These are phyloP conservation scores for Tuber borchii DNA, from an alignment of 495 filamentous ascomycete genomes.

Conservation along the genomic window DNA sequence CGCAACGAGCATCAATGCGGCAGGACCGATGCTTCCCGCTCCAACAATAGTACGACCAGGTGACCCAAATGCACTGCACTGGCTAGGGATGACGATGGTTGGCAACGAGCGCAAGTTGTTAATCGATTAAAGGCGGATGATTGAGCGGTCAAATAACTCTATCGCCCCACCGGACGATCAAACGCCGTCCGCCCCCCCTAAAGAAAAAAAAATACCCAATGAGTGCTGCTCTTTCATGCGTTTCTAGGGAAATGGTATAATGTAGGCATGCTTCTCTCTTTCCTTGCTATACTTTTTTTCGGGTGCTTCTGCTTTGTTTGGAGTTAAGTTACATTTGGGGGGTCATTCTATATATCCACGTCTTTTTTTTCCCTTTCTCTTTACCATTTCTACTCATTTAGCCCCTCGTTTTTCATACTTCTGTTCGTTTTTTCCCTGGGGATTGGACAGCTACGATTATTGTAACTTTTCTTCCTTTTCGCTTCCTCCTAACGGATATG, in stretches of 20 bases:
- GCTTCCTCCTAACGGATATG: not conserved
- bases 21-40: constrained; percentile 82
- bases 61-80: constrained; percentile 67
- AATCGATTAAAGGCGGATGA: constrained; percentile 62
- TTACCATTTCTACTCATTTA: not conserved
- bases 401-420: not conserved
- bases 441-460: constrained; percentile 6
- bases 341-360: constrained; percentile 11
- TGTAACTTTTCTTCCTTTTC: not conserved
- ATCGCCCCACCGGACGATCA: not conserved
- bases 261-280: constrained; percentile 1
- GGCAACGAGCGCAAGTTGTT: constrained; percentile 78
- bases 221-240: not conserved
- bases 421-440: not conserved
- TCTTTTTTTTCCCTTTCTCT: not conserved
- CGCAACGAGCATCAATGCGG: constrained; percentile 73
- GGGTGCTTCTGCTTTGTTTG: constrained; percentile 16
- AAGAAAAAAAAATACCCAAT: not conserved
- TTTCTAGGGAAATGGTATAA: not conserved
- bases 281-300: constrained; percentile 12
- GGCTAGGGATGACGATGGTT: constrained; percentile 77
- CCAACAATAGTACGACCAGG: constrained; percentile 69
- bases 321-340: constrained; percentile 34
- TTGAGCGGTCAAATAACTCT: not conserved
- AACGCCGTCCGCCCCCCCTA: not conserved